Evolutionary conservation across 306 rosid species (phyloP).

Genomic region (Lathyrus aphaca): DNA sequence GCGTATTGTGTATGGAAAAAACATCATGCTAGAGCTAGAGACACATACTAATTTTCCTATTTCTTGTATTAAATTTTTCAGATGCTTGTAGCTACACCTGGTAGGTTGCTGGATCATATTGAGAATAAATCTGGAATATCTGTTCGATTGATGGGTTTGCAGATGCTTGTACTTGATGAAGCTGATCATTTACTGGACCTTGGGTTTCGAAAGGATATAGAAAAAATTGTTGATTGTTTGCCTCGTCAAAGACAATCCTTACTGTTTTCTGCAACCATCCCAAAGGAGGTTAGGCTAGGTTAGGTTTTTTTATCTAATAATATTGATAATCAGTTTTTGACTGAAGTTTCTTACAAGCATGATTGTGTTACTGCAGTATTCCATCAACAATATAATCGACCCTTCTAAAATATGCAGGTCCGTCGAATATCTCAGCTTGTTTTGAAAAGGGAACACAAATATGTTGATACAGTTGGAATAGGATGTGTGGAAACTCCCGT

Average conservation of each 20-base stretch:
- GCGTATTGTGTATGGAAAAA: constrained; percentile 29
- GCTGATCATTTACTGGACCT: constrained; percentile 86
- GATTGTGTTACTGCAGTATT: constrained; percentile 33
- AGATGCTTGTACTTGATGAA: constrained; percentile 93
- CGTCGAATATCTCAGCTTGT: constrained; percentile 93
- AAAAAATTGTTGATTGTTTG: constrained; percentile 91
- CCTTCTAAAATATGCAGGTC: constrained; percentile 57
- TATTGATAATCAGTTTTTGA: constrained; percentile 8
- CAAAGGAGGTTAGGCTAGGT: constrained; percentile 89
- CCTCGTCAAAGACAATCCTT: constrained; percentile 89
- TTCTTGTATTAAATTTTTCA: constrained; percentile 44
- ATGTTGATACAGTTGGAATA: constrained; percentile 85
- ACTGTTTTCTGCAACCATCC: constrained; percentile 85
- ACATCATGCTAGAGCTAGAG: neutral
- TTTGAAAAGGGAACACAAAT: constrained; percentile 82
- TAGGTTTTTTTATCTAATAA: constrained; percentile 20
- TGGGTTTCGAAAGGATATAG: constrained; percentile 90
- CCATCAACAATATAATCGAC: constrained; percentile 31
- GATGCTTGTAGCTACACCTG: constrained; percentile 96
- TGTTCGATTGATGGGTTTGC: constrained; percentile 75
- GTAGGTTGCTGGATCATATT: constrained; percentile 90
- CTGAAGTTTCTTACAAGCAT: constrained; percentile 18
- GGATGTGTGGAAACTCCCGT: constrained; percentile 80
- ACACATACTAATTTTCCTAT: constrained; percentile 24
- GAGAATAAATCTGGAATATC: constrained; percentile 89